Evolutionary conservation across 306 rosid species (phyloP).

Genomic region (Cucumis cinereus): DNA sequence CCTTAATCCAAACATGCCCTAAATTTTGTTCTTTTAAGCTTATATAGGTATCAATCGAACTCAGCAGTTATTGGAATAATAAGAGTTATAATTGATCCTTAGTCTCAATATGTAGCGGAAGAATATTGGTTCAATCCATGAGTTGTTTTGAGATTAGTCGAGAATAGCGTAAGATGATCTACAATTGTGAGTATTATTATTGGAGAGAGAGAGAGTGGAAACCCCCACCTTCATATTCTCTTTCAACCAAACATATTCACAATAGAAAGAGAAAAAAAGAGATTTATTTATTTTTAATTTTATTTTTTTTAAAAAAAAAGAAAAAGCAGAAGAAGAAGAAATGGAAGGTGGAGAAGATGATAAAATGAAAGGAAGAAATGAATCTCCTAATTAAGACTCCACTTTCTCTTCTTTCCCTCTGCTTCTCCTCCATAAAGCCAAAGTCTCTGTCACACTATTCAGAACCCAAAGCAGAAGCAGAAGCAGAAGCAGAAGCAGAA

Average conservation of each 20-base stretch:
- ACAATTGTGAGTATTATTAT: constrained; percentile 35
- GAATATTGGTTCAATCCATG: too few relatives aligned
- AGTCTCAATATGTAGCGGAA: too few relatives aligned
- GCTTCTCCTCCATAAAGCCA: constrained; percentile 31
- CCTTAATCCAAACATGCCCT: too few relatives aligned
- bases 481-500: constrained; percentile 2
- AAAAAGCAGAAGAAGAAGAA: not conserved
- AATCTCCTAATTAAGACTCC: not conserved
- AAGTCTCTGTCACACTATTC: constrained; percentile 25
- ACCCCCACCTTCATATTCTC: constrained; percentile 35
- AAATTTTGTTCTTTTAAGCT: too few relatives aligned
- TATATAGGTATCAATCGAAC: too few relatives aligned
- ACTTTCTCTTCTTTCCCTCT: not conserved
- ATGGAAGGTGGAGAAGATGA: constrained; percentile 8
- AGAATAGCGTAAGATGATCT: too few relatives aligned
- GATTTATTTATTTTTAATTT: too few relatives aligned
- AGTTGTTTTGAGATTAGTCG: too few relatives aligned
- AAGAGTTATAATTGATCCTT: too few relatives aligned
- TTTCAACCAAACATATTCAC: constrained; percentile 27
- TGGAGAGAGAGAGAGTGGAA: constrained; percentile 42
- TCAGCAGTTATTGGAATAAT: too few relatives aligned
- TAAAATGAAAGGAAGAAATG: not conserved
- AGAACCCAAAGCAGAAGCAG: constrained; percentile 15
- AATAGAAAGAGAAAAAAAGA: not conserved
- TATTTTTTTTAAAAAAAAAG: not conserved